phyloP scores from a whole-genome alignment of 2,329 filamentous ascomycete species.

The Aspergillus ochraceus region DNA sequence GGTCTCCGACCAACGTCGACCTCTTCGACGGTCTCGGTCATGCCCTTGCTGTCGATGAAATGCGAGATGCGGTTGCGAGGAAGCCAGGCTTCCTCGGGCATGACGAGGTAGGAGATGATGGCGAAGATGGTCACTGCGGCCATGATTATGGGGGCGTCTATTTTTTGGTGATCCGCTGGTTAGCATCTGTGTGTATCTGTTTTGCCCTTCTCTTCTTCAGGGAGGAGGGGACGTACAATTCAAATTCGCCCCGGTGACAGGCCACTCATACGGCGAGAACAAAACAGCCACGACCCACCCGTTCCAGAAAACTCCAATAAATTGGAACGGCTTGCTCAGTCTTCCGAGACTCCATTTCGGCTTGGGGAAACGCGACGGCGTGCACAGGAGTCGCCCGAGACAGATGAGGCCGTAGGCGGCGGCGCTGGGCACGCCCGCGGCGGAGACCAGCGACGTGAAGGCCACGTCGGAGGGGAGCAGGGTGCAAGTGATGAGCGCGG shows the following conservation, averaged over 20 bases:
- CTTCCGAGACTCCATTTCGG: constrained; percentile 49
- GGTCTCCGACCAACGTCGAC: constrained; percentile 5
- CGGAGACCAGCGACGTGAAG: constrained; percentile 56
- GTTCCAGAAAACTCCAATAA: constrained; percentile 52
- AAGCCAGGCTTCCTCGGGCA: constrained; percentile 50
- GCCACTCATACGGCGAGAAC: constrained; percentile 49
- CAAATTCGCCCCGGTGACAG: constrained; percentile 44
- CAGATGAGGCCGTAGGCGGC: constrained; percentile 56
- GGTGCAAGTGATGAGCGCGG: constrained; percentile 58
- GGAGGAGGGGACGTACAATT: constrained; percentile 39
- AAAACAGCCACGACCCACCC: constrained; percentile 52
- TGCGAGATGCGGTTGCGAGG: constrained; percentile 47
- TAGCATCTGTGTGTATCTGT: no score
- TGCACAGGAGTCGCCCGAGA: constrained; percentile 49
- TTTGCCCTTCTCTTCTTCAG: no score
- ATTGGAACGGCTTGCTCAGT: constrained; percentile 49
- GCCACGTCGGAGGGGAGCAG: constrained; percentile 57
- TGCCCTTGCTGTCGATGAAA: constrained; percentile 42
- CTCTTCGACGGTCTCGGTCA: constrained; percentile 29
- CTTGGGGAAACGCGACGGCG: constrained; percentile 50
- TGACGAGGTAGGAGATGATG: constrained; percentile 50
- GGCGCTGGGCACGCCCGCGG: constrained; percentile 53
- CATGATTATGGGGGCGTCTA: constrained; percentile 55
- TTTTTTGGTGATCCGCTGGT: no score
- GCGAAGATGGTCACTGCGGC: constrained; percentile 51